Conservation (phyloP, 441 rosid species). For the Rhodomyrtus psidioides region DNA sequence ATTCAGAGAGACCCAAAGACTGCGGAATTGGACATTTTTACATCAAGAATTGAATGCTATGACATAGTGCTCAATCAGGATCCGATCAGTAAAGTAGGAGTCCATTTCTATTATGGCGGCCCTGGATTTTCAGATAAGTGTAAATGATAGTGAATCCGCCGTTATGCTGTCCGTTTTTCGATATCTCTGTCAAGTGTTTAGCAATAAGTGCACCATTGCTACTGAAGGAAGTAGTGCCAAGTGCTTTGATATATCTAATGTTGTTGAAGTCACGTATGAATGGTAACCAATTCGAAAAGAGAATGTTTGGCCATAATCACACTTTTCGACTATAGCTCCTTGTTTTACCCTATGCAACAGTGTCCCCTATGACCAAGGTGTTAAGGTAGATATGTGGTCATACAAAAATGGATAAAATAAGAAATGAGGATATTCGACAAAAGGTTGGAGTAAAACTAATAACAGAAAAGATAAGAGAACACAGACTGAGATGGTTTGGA, state of each 20-base stretch:
- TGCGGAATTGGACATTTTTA: rapidly evolving
- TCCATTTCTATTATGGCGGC: neutral
- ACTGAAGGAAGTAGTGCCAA: neutral
- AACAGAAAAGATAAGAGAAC: too few relatives aligned
- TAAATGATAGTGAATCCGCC: neutral
- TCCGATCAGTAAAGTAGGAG: rapidly evolving
- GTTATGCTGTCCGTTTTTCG: too few relatives aligned
- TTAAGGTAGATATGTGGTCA: too few relatives aligned
- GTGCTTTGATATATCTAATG: neutral
- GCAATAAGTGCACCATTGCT: neutral
- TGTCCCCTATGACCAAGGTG: too few relatives aligned
- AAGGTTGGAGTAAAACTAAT: too few relatives aligned
- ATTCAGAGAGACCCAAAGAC: rapidly evolving
- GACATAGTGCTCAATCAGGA: neutral
- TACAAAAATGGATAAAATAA: too few relatives aligned
- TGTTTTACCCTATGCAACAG: too few relatives aligned
- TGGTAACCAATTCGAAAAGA: neutral
- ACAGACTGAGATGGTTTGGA: too few relatives aligned
- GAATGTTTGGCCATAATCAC: neutral
- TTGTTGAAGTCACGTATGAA: neutral
- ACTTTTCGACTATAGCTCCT: too few relatives aligned
- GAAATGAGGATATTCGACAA: too few relatives aligned
- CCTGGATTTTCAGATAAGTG: neutral
- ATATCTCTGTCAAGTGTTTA: neutral
- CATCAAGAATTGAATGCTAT: neutral